These are phyloP conservation scores for Penicillium sp. DNA, from an alignment of 2,329 filamentous ascomycete species.

Conservation along the genomic window DNA sequence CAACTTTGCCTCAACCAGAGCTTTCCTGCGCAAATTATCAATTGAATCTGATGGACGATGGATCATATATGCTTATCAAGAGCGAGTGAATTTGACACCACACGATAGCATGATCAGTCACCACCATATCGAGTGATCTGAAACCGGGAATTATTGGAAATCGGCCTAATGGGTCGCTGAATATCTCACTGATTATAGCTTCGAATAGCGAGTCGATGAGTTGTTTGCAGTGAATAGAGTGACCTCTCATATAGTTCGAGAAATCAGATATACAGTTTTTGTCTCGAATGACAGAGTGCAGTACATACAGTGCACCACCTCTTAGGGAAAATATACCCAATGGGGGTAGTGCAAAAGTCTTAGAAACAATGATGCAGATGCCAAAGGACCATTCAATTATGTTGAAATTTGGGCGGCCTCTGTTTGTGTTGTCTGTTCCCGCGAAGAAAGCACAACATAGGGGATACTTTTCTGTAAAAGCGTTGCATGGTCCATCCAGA, in stretches of 20 bases:
- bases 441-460: neutral
- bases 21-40: no score
- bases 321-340: neutral
- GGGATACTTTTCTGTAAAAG: no score
- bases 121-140: neutral
- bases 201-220: no score
- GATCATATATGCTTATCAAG: no score
- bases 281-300: no score
- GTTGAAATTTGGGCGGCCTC: neutral
- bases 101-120: neutral
- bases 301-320: neutral
- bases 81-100: neutral
- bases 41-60: no score
- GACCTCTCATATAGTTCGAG: neutral
- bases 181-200: no score
- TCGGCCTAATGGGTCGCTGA: neutral
- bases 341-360: neutral
- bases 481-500: neutral
- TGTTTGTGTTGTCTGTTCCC: neutral
- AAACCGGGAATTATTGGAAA: neutral
- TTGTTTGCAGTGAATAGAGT: no score
- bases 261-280: neutral
- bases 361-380: neutral
- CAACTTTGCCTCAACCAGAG: no score
- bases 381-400: neutral